These are phyloP conservation scores for Kodamaea ohmeri DNA, from an alignment of 1,139 yeast species.

Conservation along the genomic window DNA sequence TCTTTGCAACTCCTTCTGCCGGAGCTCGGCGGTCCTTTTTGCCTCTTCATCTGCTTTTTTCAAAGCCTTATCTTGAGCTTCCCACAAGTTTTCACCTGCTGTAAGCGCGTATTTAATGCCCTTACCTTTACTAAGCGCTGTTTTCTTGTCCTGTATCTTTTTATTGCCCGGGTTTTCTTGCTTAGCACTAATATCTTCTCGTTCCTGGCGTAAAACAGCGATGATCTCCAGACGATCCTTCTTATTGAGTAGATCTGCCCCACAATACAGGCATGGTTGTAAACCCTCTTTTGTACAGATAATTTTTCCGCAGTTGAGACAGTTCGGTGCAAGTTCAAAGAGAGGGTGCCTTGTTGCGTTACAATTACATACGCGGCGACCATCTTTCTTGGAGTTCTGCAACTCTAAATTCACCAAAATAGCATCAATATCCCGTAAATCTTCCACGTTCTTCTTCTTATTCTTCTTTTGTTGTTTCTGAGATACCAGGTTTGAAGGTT, in stretches of 20 bases:
- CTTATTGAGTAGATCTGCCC: slow-evolving; percentile 56
- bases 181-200: slow-evolving; percentile 28
- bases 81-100: slow-evolving; percentile 58
- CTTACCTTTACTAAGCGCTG: slow-evolving; percentile 12
- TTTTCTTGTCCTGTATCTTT: slow-evolving; percentile 19
- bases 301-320: slow-evolving; percentile 90
- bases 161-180: slow-evolving; percentile 17
- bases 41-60: slow-evolving; percentile 46
- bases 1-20: slow-evolving; percentile 32
- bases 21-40: slow-evolving; percentile 21
- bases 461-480: slow-evolving; percentile 27
- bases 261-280: slow-evolving; percentile 89
- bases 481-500: slow-evolving; percentile 22
- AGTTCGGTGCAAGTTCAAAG: slow-evolving; percentile 88
- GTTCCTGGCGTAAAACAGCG: slow-evolving; percentile 50
- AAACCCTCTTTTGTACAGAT: slow-evolving; percentile 86
- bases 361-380: slow-evolving; percentile 60
- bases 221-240: slow-evolving; percentile 63
- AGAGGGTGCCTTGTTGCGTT: slow-evolving; percentile 84
- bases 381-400: slow-evolving; percentile 14
- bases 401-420: slow-evolving; percentile 38
- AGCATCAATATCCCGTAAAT: slow-evolving; percentile 56
- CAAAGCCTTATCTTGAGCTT: slow-evolving; percentile 64
- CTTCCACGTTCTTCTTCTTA: slow-evolving; percentile 44
- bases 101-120: slow-evolving; percentile 32